Percentiles rank a stretch among this genome's conserved stretches.
These are phyloP conservation scores for Vitis rotundifolia DNA, from an alignment of 164 flowering plant species.

Conservation along the genomic window DNA sequence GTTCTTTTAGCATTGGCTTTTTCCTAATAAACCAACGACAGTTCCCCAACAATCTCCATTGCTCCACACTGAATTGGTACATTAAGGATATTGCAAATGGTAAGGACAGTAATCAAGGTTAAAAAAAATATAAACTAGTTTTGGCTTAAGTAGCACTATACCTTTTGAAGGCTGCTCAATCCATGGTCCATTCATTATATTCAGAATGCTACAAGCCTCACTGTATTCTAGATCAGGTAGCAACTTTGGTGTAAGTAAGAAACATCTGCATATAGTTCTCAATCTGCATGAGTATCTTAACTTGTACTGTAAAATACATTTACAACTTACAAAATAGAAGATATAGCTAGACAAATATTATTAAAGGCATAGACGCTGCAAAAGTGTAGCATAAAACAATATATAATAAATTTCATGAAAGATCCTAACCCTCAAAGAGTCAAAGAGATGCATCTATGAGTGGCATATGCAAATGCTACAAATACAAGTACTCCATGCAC, in stretches of 20 bases:
- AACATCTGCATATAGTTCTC: constrained; percentile 57
- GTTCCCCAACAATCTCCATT: constrained; percentile 45
- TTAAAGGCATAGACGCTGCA: too few species aligned
- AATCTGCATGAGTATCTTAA: too few species aligned
- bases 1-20: constrained; percentile 25
- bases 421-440: too few species aligned
- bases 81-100: background rate
- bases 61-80: constrained; percentile 50
- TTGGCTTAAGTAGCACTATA: constrained; percentile 10
- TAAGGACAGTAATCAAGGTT: background rate
- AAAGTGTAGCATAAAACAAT: too few species aligned
- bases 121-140: background rate
- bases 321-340: too few species aligned
- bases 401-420: too few species aligned
- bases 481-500: too few species aligned
- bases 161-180: constrained; percentile 75
- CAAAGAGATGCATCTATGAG: too few species aligned
- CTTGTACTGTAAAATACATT: background rate
- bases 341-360: too few species aligned
- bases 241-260: constrained; percentile 87
- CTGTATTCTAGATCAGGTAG: constrained; percentile 78
- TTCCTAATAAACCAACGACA: constrained; percentile 22
- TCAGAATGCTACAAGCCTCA: constrained; percentile 75
- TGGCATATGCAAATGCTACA: too few species aligned
- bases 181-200: constrained; percentile 95